A percentile compares a stretch with the other conserved stretches of the same genome.
Conservation (phyloP, 2,329 filamentous ascomycete species). For the Colletotrichum gloeosporioides region DNA sequence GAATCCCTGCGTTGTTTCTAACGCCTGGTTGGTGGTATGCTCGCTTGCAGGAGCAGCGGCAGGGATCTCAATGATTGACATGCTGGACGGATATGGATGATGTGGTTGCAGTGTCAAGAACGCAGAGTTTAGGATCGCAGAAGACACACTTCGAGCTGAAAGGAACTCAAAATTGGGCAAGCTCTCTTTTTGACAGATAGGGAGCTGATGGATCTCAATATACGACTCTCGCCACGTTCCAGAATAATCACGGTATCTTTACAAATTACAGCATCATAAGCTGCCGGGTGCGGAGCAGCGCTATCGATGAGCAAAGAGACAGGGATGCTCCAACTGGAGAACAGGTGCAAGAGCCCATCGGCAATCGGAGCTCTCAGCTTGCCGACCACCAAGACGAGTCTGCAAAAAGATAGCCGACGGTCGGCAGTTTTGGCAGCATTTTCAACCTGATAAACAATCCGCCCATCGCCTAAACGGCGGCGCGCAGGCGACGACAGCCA, state of each 20-base stretch:
- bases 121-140: not conserved
- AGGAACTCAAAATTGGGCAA: not conserved
- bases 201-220: not conserved
- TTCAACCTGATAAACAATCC: not conserved
- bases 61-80: slow-evolving; percentile 3
- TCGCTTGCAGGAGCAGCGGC: not conserved
- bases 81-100: not conserved
- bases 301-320: not conserved
- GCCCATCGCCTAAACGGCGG: not conserved
- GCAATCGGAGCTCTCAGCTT: slow-evolving; percentile 2
- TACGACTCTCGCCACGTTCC: not conserved
- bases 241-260: not conserved
- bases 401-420: slow-evolving; percentile 7
- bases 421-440: slow-evolving; percentile 2
- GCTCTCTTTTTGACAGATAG: not conserved
- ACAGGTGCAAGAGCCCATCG: not conserved
- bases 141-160: not conserved
- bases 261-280: not conserved
- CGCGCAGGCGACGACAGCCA: not conserved
- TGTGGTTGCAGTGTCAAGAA: not conserved
- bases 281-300: not conserved
- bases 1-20: not conserved
- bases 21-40: not conserved
- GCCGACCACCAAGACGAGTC: not conserved
- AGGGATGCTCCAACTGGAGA: not conserved